These are phyloP conservation scores for Boletellus ananas DNA, from an alignment of 768 basidiomycete genomes.

Conservation along the genomic window DNA sequence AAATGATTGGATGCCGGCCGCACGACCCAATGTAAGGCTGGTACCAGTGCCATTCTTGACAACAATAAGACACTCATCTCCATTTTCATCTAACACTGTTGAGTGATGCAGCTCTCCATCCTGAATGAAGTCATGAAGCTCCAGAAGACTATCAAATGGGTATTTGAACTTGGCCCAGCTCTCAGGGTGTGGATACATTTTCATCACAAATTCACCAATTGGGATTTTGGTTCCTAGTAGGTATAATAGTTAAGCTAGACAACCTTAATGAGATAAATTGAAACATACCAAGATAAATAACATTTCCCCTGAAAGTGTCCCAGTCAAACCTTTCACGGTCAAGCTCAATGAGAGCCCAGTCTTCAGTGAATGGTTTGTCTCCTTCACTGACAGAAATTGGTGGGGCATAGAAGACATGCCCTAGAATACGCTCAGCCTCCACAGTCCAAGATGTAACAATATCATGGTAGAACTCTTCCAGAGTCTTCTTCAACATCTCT, in stretches of 20 bases:
- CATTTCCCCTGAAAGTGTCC: background rate
- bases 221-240: background rate
- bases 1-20: background rate
- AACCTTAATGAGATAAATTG: background rate
- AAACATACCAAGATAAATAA: background rate
- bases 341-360: background rate
- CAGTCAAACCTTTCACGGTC: background rate
- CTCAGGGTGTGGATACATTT: too few species aligned
- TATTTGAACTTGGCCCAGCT: background rate
- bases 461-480: too few species aligned
- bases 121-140: background rate
- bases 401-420: background rate
- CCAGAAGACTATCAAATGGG: background rate
- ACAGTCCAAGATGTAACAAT: background rate
- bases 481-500: too few species aligned
- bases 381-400: background rate
- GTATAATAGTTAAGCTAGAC: background rate
- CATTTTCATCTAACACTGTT: background rate
- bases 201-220: too few species aligned
- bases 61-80: background rate
- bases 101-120: background rate
- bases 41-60: background rate
- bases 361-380: background rate
- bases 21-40: background rate
- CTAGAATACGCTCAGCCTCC: background rate